Percentiles rank a stretch among this genome's conserved stretches.
phyloP scores from a whole-genome alignment of 2,329 filamentous ascomycete species.

The Monosporascus ibericus region DNA sequence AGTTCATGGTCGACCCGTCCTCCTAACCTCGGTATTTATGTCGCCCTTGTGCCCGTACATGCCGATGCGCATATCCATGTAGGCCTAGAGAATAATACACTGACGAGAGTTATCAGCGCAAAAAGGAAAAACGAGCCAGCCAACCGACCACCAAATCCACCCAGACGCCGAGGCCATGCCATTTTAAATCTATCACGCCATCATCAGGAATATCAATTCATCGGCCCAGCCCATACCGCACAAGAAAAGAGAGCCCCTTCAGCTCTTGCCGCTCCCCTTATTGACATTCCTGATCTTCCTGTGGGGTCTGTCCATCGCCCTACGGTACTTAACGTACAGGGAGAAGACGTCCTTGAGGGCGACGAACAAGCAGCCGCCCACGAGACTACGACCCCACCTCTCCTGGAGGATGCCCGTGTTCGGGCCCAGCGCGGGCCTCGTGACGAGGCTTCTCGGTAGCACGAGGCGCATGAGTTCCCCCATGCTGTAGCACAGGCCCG shows the following conservation, averaged over 20 bases:
- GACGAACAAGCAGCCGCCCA: constrained; percentile 84
- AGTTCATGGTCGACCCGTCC: too few species aligned
- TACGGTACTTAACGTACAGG: constrained; percentile 59
- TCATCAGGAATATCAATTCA: too few species aligned
- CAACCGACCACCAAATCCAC: too few species aligned
- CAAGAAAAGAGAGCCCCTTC: background rate
- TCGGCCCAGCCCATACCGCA: too few species aligned
- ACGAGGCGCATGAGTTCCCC: constrained; percentile 67
- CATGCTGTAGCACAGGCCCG: constrained; percentile 70
- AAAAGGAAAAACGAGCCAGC: too few species aligned
- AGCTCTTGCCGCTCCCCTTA: constrained; percentile 13
- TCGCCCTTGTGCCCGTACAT: too few species aligned
- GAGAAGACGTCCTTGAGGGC: constrained; percentile 66
- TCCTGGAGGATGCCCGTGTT: constrained; percentile 66
- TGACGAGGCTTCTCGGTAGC: constrained; percentile 64
- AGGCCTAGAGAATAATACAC: too few species aligned
- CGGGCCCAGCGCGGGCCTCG: constrained; percentile 25
- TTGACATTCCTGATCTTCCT: constrained; percentile 49
- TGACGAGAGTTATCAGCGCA: too few species aligned
- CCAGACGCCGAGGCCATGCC: background rate
- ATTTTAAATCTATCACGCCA: background rate
- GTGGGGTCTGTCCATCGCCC: constrained; percentile 48
- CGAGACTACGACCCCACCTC: constrained; percentile 81
- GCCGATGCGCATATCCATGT: too few species aligned
- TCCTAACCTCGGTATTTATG: too few species aligned